Base-by-base conservation (phyloP, 2,329 filamentous ascomycete species). In the Epichloe sp. region DNA sequence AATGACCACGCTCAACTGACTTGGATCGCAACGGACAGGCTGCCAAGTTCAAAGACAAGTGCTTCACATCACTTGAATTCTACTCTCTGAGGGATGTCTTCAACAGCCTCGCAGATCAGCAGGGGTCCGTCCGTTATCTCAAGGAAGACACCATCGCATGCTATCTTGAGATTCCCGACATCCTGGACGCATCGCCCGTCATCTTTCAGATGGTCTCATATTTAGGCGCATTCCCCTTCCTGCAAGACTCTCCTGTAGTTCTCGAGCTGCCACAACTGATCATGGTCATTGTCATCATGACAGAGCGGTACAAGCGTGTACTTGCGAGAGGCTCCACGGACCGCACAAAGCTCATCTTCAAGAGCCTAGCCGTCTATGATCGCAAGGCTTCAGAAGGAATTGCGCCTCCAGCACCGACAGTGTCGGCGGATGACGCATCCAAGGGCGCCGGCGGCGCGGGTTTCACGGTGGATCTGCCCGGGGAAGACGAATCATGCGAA, bases 1-100 rank as follows among this genome's bases (percentile, higher is more conserved):
- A 7, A 26, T 26, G 23, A 26, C 14, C 1, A 17, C 17, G 12
- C 44, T 35, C 2, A 12, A 31, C 51, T 53, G 41, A 50, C 51
- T 14, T 14, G 35, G 47, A 8, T 31, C 14, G 4, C 21, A 40
- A 44, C 48, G 5, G 21, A 45, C 44, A 84, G 80, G 79, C 79
- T 56, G 66, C 71, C 51, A 77, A 70, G 58, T 88, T 88, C 63
- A 83, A 80, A 51, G 76, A 80, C 53, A 83, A 81, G 60, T 86
- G 82, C 66, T 88, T 85, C 66, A 80, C 80, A 0, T 75, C 81
- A 1, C 72, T 88, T 51, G 85, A 89, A 65, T 70, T 86, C 34
- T 86, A 85, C 66, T 86, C 79, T 35, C 80, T 87, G 66, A 83
- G 82, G 58, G 80, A 86, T 62, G 83, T 87, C 60, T 88, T 88